phyloP scores from a whole-genome alignment of 208 protist species.

The Wallacemonas sp. region DNA sequence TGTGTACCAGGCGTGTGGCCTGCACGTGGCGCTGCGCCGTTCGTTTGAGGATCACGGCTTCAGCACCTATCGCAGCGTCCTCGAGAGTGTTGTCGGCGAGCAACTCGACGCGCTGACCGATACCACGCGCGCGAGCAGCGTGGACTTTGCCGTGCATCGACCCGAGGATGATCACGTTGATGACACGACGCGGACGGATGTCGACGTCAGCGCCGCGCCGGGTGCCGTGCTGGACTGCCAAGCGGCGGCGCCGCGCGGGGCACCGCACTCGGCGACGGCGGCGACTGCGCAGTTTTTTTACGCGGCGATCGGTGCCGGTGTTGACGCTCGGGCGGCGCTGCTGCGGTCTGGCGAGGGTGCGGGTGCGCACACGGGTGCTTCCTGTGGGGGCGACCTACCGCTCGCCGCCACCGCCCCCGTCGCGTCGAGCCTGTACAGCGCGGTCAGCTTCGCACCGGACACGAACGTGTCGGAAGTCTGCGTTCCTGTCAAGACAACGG shows the following conservation, averaged over 20 bases:
- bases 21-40: not conserved
- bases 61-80: conserved; percentile 5
- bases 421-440: not conserved
- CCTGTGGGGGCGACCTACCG: not conserved
- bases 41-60: not conserved
- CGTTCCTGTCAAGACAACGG: too few species aligned
- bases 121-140: not conserved
- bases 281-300: too few species aligned
- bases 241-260: conserved; percentile 9
- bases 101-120: not conserved
- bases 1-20: conserved; percentile 11
- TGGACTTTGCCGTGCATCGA: not conserved
- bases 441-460: not conserved
- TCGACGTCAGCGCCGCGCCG: not conserved
- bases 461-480: not conserved
- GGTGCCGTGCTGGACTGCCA: not conserved
- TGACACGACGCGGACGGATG: not conserved
- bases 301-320: too few species aligned
- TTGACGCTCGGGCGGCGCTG: too few species aligned
- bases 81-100: not conserved
- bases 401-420: too few species aligned
- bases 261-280: too few species aligned
- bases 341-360: too few species aligned
- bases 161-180: not conserved
- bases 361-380: too few species aligned